Conservation (phyloP, 1,284 basidiomycete genomes). For the Kwoniella shivajii region DNA sequence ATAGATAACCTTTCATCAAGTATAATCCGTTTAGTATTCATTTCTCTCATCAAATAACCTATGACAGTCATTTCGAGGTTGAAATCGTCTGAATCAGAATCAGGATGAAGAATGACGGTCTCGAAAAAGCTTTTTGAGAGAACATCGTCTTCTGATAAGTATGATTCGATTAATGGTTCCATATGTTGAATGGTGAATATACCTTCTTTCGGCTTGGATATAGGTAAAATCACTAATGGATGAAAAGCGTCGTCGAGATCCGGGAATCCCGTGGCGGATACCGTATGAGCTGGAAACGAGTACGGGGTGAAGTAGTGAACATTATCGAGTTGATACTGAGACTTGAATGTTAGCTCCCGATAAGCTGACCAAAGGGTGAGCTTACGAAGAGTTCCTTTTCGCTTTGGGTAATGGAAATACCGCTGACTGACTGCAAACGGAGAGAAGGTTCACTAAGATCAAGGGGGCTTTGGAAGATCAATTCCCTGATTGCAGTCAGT, state of each 20-base stretch:
- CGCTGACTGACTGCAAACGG: no score
- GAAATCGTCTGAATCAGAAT: background rate
- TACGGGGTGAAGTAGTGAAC: no score
- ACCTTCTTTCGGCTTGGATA: background rate
- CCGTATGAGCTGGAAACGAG: no score
- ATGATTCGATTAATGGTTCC: background rate
- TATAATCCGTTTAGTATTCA: background rate
- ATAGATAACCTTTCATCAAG: background rate
- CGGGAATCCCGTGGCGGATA: no score
- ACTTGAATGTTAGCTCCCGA: no score
- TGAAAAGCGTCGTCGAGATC: background rate
- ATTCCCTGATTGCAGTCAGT: no score
- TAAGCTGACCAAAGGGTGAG: no score
- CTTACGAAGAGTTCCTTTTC: no score
- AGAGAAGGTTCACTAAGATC: no score
- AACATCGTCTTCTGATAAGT: conserved; percentile 16
- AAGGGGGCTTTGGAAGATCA: no score
- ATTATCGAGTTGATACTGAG: no score
- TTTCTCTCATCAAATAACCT: conserved; percentile 4
- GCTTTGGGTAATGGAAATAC: no score
- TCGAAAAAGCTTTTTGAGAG: conserved; percentile 5
- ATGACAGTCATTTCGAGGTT: background rate
- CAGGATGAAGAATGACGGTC: conserved; percentile 8
- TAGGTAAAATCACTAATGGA: background rate
- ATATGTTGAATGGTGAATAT: conserved; percentile 2